phyloP scores from a whole-genome alignment of 192 early-diverging fungal species.

The Coemansia sp. region DNA sequence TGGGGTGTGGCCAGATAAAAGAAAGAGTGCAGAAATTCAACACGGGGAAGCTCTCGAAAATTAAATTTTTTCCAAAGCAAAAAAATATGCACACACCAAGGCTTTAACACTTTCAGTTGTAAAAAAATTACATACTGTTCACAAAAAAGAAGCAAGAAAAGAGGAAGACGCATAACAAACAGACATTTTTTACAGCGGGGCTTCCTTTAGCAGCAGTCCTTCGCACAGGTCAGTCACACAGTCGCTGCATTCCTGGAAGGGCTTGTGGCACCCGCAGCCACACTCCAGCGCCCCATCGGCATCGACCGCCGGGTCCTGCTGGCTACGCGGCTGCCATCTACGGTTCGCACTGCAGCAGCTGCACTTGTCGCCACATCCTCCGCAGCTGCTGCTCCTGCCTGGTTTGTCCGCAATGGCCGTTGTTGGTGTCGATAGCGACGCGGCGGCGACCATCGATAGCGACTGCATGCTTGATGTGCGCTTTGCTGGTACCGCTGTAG shows the following conservation, averaged over 20 bases:
- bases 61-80: no score
- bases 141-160: not conserved
- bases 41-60: no score
- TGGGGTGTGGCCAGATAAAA: no score
- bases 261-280: conserved; percentile 61
- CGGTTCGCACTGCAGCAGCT: conserved; percentile 21
- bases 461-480: not conserved
- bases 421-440: not conserved
- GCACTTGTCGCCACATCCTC: conserved; percentile 11
- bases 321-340: conserved; percentile 32
- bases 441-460: not conserved
- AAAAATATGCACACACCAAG: no score
- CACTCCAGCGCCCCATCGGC: conserved; percentile 58
- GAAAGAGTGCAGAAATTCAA: no score
- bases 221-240: conserved; percentile 59
- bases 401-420: not conserved
- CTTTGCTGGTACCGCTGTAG: not conserved
- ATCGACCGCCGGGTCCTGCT: conserved; percentile 33
- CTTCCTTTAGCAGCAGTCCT: conserved; percentile 24
- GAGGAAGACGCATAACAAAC: not conserved
- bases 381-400: not conserved
- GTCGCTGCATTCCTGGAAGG: conserved; percentile 55
- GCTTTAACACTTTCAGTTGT: no score
- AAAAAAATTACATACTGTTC: no score
- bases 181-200: not conserved